phyloP scores from a whole-genome alignment of 106 monocot species.

The Ottelia alismoides region DNA sequence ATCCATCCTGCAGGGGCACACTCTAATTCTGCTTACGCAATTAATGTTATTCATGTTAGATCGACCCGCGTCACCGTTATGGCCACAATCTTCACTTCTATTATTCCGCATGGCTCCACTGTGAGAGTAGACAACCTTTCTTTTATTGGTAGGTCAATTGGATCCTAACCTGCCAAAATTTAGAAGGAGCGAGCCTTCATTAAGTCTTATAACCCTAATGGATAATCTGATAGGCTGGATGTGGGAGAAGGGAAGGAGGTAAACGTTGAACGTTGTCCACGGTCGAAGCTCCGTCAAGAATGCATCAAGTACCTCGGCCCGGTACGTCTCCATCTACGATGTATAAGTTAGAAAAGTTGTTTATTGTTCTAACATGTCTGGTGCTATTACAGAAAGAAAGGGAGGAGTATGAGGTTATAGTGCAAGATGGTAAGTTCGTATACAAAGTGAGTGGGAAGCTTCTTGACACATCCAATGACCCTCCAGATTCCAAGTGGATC shows the following conservation, averaged over 20 bases:
- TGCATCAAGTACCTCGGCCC: constrained; percentile 95
- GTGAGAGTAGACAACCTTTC: constrained; percentile 91
- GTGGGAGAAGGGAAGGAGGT: constrained; percentile 93
- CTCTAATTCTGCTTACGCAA: not conserved
- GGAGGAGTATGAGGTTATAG: constrained; percentile 60
- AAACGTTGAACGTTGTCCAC: constrained; percentile 46
- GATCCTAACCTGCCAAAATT: not conserved
- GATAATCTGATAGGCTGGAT: constrained; percentile 47
- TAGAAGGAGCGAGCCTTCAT: no score
- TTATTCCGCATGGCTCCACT: constrained; percentile 65
- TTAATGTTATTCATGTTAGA: constrained; percentile 25
- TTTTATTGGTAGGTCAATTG: constrained; percentile 87
- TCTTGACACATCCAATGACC: constrained; percentile 45
- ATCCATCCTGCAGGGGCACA: not conserved
- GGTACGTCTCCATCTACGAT: constrained; percentile 23
- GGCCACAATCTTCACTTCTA: constrained; percentile 97
- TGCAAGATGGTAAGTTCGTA: constrained; percentile 50
- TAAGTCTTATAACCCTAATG: no score
- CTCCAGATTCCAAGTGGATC: constrained; percentile 54
- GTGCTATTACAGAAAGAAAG: constrained; percentile 66
- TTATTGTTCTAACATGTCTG: not conserved
- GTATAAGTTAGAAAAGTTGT: not conserved
- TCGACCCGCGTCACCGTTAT: constrained; percentile 96
- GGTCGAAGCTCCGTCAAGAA: constrained; percentile 77
- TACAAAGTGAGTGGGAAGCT: constrained; percentile 34